A percentile compares a stretch with the other conserved stretches of the same genome.
These are phyloP conservation scores for Colletotrichum sp. DNA, from an alignment of 2,329 filamentous ascomycete species.

Conservation along the genomic window DNA sequence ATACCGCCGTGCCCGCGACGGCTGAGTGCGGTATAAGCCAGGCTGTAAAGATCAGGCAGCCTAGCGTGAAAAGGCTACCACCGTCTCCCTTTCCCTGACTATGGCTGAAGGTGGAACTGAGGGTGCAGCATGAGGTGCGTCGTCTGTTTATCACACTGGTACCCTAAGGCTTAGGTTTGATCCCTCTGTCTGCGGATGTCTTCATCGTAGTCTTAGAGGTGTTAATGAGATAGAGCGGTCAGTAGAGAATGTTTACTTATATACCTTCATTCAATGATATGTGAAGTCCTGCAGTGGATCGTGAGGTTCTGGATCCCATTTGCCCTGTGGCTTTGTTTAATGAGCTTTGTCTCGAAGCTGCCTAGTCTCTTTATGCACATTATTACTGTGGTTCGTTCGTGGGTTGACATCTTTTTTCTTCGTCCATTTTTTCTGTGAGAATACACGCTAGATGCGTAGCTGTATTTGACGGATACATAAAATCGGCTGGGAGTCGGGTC, in stretches of 20 bases:
- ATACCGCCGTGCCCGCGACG: background rate
- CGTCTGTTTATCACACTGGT: background rate
- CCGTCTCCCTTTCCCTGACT: background rate
- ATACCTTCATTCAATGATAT: fast-evolving
- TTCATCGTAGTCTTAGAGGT: background rate
- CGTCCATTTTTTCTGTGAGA: no score
- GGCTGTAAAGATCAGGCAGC: background rate
- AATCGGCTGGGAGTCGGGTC: no score
- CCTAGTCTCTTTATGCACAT: no score
- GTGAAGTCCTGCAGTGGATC: background rate
- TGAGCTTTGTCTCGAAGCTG: no score
- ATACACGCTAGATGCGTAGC: no score
- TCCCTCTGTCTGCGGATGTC: background rate
- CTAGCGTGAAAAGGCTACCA: fast-evolving
- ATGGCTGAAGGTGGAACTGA: background rate
- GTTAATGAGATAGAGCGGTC: background rate
- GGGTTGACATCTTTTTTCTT: no score
- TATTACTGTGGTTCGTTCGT: no score
- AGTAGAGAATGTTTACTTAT: fast-evolving
- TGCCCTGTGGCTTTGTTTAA: no score
- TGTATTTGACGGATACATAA: no score
- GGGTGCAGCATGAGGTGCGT: background rate
- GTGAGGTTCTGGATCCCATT: no score
- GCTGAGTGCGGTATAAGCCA: background rate
- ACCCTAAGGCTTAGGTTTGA: background rate